These are phyloP conservation scores for Acanthamoeba culbertsoni DNA, from an alignment of 208 protist species.

Conservation along the genomic window DNA sequence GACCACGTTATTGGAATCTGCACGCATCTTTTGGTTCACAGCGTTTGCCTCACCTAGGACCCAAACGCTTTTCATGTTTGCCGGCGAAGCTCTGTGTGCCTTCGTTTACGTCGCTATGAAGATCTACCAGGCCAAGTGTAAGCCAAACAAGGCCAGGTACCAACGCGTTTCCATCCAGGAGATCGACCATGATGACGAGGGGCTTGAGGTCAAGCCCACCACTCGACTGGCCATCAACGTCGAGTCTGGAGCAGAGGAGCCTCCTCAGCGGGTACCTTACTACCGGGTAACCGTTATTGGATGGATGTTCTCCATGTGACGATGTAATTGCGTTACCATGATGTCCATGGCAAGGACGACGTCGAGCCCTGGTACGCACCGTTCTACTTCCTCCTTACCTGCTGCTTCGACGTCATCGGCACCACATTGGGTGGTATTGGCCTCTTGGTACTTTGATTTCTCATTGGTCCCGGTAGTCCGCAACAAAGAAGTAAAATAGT, in stretches of 20 bases:
- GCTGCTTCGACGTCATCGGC: slow-evolving; percentile 42
- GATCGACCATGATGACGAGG: not conserved
- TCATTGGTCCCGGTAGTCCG: too few species aligned
- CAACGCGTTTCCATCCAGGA: not conserved
- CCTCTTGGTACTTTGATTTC: not conserved
- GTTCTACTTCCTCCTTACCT: slow-evolving; percentile 20
- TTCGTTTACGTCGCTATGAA: not conserved
- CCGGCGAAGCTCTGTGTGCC: slow-evolving; percentile 15
- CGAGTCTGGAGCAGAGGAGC: not conserved
- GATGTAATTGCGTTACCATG: too few species aligned
- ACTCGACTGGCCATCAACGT: not conserved
- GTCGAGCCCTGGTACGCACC: not conserved
- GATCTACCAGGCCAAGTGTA: not conserved
- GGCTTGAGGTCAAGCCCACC: not conserved
- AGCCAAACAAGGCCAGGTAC: not conserved
- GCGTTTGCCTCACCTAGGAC: not conserved
- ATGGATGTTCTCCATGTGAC: too few species aligned
- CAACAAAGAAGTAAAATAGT: not conserved
- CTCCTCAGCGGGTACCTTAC: not conserved
- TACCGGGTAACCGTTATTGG: not conserved
- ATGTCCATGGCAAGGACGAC: not conserved
- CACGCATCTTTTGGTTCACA: not conserved
- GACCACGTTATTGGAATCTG: not conserved
- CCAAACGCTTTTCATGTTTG: slow-evolving; percentile 50
- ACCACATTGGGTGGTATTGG: slow-evolving; percentile 44